Percentiles rank a stretch among this genome's conserved stretches.
phyloP scores from a whole-genome alignment of 495 filamentous ascomycete species.

The Rostrohypoxylon terebratum region DNA sequence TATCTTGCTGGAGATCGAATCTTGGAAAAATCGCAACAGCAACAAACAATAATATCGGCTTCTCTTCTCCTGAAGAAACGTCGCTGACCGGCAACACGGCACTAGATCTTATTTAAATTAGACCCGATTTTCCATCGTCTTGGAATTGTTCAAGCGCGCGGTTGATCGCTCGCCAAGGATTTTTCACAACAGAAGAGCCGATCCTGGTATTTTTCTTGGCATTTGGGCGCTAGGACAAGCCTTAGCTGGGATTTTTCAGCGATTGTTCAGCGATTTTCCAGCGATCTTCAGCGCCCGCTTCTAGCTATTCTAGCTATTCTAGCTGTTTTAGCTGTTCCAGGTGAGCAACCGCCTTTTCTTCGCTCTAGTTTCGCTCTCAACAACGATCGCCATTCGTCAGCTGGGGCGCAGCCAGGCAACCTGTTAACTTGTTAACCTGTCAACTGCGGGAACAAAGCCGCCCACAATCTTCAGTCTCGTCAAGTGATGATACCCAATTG shows the following conservation, averaged over 20 bases:
- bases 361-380: conserved; percentile 8
- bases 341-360: conserved; percentile 31
- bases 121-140: conserved; percentile 28
- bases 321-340: conserved; percentile 22
- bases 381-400: conserved; percentile 40
- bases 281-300: conserved; percentile 12
- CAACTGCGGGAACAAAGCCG: conserved; percentile 26
- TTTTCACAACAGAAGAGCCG: conserved; percentile 19
- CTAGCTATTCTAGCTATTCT: conserved; percentile 3
- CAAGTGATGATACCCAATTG: conserved; percentile 36
- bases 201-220: conserved; percentile 37
- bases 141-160: conserved; percentile 42
- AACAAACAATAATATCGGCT: conserved; percentile 9
- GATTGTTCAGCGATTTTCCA: too few species aligned
- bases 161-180: conserved; percentile 42
- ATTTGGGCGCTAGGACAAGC: conserved; percentile 22
- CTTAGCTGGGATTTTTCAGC: conserved; percentile 13
- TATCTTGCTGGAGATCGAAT: neutral
- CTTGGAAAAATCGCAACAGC: neutral
- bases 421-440: conserved; percentile 15
- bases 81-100: conserved; percentile 35
- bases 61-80: conserved; percentile 12
- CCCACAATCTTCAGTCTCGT: conserved; percentile 23
- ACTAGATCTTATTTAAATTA: conserved; percentile 28
- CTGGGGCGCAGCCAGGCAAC: conserved; percentile 37